Evolutionary conservation across 352 stramenopile genomes (phyloP).

Genomic region (Thraustotheca clavata): DNA sequence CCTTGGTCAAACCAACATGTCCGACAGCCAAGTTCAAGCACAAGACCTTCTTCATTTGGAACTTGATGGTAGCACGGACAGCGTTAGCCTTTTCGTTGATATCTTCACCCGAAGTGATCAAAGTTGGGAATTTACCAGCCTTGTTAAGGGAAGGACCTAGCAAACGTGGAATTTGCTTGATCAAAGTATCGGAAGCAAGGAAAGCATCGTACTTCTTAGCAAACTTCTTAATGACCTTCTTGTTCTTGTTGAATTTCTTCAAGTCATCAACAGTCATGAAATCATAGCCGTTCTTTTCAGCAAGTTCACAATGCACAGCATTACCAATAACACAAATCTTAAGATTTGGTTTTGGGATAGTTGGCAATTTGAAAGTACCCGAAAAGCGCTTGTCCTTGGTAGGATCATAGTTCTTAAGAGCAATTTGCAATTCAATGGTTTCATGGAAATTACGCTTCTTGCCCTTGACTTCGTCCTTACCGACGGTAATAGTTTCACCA

Average conservation of each 20-base stretch:
- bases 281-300: slow-evolving; percentile 96
- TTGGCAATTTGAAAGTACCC: slow-evolving; percentile 98
- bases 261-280: slow-evolving; percentile 99
- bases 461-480: slow-evolving; percentile 91
- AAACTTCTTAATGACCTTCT: slow-evolving; percentile 99
- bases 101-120: slow-evolving; percentile 91
- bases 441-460: slow-evolving; percentile 99
- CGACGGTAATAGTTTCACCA: slow-evolving; percentile 89
- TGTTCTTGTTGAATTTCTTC: slow-evolving; percentile 99
- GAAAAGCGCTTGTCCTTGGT: slow-evolving; percentile 99
- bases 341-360: slow-evolving; percentile 90
- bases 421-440: slow-evolving; percentile 98
- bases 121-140: slow-evolving; percentile 99
- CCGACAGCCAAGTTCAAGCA: slow-evolving; percentile 98
- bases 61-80: slow-evolving; percentile 99
- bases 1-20: slow-evolving; percentile 91
- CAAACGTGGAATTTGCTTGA: slow-evolving; percentile 99
- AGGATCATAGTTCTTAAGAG: slow-evolving; percentile 99
- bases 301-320: slow-evolving; percentile 97
- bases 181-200: slow-evolving; percentile 97
- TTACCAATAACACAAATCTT: slow-evolving; percentile 99
- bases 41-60: slow-evolving; percentile 99
- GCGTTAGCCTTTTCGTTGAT: slow-evolving; percentile 97
- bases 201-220: slow-evolving; percentile 99
- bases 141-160: slow-evolving; percentile 97